Conservation (phyloP, 805 yeast species). For the Metschnikowia vanudenii region DNA sequence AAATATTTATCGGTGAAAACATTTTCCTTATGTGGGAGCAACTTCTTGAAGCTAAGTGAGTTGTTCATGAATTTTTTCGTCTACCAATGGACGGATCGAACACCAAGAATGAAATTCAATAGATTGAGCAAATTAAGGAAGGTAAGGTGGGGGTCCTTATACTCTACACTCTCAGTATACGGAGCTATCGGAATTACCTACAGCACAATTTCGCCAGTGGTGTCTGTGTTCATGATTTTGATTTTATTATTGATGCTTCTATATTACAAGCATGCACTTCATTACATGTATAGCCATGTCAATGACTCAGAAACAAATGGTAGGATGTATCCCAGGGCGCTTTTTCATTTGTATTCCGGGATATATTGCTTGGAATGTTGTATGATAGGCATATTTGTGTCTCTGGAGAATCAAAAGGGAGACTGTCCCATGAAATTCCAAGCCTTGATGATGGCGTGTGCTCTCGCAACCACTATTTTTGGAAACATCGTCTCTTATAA, state of each 20-base stretch:
- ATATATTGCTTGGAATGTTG: conserved; percentile 78
- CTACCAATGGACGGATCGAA: conserved; percentile 41
- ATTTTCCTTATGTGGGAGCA: conserved; percentile 70
- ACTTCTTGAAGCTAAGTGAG: conserved; percentile 57
- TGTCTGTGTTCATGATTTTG: conserved; percentile 63
- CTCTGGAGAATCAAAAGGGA: conserved; percentile 52
- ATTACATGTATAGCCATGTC: conserved; percentile 51
- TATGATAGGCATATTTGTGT: conserved; percentile 69
- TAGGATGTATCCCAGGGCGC: conserved; percentile 65
- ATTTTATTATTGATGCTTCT: conserved; percentile 48
- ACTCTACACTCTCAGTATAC: conserved; percentile 73
- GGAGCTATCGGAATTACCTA: conserved; percentile 79
- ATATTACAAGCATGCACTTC: conserved; percentile 69
- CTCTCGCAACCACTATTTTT: conserved; percentile 53
- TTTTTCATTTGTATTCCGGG: conserved; percentile 77
- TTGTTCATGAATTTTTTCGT: conserved; percentile 42
- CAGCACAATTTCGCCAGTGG: conserved; percentile 75
- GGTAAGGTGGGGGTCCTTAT: conserved; percentile 76
- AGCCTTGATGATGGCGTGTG: conserved; percentile 51
- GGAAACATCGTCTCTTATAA: conserved; percentile 54
- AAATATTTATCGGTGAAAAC: conserved; percentile 76
- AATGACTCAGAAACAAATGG: conserved; percentile 69
- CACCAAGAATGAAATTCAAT: conserved; percentile 59
- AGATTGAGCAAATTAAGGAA: conserved; percentile 44
- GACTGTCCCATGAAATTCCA: conserved; percentile 45